phyloP scores from a whole-genome alignment of 306 rosid species.

The Quercus wislizeni region DNA sequence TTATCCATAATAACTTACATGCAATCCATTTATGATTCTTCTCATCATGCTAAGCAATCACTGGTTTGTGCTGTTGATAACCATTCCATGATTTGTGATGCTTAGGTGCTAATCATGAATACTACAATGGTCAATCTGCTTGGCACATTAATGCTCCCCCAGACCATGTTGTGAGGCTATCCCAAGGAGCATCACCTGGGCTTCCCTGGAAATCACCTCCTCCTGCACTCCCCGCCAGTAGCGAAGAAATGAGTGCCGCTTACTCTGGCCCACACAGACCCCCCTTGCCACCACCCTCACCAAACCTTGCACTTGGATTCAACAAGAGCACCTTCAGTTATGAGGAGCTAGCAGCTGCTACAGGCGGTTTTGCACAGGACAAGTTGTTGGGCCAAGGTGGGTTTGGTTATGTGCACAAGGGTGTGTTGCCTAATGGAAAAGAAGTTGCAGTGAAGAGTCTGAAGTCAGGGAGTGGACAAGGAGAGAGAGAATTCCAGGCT shows the following conservation, averaged over 20 bases:
- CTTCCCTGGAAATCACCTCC: constrained; percentile 54
- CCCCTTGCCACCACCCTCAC: constrained; percentile 75
- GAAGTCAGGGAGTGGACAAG: constrained; percentile 71
- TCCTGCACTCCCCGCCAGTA: constrained; percentile 23
- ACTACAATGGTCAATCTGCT: constrained; percentile 35
- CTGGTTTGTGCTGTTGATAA: too few species aligned
- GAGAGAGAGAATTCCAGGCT: constrained; percentile 80
- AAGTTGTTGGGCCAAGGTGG: constrained; percentile 86
- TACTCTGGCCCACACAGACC: constrained; percentile 37
- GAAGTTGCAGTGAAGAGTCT: constrained; percentile 81
- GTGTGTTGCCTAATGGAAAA: constrained; percentile 73
- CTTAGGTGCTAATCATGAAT: constrained; percentile 25
- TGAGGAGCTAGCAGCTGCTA: constrained; percentile 78
- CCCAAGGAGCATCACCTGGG: constrained; percentile 19
- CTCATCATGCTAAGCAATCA: too few species aligned
- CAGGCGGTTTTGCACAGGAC: constrained; percentile 42
- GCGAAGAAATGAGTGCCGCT: constrained; percentile 46
- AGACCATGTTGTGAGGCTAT: constrained; percentile 58
- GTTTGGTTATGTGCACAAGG: constrained; percentile 86
- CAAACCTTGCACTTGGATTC: constrained; percentile 51
- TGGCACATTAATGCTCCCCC: constrained; percentile 39
- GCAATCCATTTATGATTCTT: too few species aligned
- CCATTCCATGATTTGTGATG: not conserved
- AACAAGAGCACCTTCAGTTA: constrained; percentile 69
- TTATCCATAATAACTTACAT: too few species aligned